Percentiles rank a stretch among this genome's conserved stretches.
phyloP scores from a whole-genome alignment of 345 rosid genomes.

The Zanthoxylum bungeanum region DNA sequence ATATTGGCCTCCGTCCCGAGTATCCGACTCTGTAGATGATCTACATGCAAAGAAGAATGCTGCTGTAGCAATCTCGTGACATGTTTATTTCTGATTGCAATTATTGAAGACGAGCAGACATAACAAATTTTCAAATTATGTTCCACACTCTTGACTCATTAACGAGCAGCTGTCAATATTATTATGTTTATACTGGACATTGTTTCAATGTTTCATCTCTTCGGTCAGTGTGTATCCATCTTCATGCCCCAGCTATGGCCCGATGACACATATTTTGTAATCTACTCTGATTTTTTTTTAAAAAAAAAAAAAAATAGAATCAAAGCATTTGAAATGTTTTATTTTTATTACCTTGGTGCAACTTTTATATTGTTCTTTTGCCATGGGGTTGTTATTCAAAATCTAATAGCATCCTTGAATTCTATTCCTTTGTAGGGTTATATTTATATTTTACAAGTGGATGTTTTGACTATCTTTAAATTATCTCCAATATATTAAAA shows the following conservation, averaged over 20 bases:
- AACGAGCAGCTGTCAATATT: constrained; percentile 17
- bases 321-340: background rate
- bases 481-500: too few species aligned
- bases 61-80: constrained; percentile 48
- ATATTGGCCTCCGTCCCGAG: constrained; percentile 77
- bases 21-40: constrained; percentile 51
- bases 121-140: background rate
- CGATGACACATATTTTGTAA: constrained; percentile 8
- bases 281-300: constrained; percentile 5
- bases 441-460: too few species aligned
- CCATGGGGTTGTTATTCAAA: background rate
- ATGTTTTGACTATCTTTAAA: too few species aligned
- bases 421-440: too few species aligned
- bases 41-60: constrained; percentile 25
- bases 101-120: background rate
- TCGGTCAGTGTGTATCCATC: constrained; percentile 13
- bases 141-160: constrained; percentile 1
- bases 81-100: constrained; percentile 7
- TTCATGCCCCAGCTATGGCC: constrained; percentile 17
- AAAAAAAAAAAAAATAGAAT: background rate
- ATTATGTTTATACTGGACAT: background rate
- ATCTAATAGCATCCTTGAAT: background rate
- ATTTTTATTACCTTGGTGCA: background rate
- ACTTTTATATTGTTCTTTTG: background rate
- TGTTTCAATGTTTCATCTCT: constrained; percentile 21